phyloP scores from a whole-genome alignment of 441 rosid genomes.

The Croton laevigatus region DNA sequence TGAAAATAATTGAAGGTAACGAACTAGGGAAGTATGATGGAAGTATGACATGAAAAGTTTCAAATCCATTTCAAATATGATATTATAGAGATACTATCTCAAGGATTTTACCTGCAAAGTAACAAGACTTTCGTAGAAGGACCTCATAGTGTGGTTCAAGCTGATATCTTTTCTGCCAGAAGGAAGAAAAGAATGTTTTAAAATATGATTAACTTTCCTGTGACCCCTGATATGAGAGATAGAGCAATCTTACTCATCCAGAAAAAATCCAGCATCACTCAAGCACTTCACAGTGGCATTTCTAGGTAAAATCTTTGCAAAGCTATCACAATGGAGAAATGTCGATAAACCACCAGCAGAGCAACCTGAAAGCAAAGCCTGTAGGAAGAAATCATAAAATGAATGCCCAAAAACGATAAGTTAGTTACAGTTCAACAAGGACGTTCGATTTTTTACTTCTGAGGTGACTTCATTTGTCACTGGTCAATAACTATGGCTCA shows the following conservation, averaged over 20 bases:
- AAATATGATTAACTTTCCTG: background rate
- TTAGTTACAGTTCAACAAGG: background rate
- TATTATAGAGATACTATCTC: background rate
- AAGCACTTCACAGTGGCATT: conserved; percentile 70
- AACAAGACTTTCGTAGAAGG: conserved; percentile 52
- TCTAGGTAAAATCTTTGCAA: conserved; percentile 46
- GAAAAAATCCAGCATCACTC: conserved; percentile 91
- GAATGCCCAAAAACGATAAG: background rate
- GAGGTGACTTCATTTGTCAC: background rate
- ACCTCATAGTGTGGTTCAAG: conserved; percentile 60
- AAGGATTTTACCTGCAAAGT: conserved; percentile 54
- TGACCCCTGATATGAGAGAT: background rate
- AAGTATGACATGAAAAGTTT: background rate
- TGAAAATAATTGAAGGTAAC: background rate
- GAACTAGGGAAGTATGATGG: background rate
- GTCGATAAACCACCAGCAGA: conserved; percentile 90
- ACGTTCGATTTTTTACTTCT: background rate
- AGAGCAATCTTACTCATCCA: conserved; percentile 55
- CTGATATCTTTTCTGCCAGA: conserved; percentile 63
- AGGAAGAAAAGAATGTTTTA: background rate
- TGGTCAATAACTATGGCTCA: background rate
- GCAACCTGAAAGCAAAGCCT: conserved; percentile 94
- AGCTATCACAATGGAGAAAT: conserved; percentile 72
- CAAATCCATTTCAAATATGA: background rate
- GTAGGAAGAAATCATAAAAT: conserved; percentile 10